Percentiles rank a stretch among this genome's conserved stretches.
Conservation (phyloP, 176 grass and related monocot genomes). For the Ananas comosus region DNA sequence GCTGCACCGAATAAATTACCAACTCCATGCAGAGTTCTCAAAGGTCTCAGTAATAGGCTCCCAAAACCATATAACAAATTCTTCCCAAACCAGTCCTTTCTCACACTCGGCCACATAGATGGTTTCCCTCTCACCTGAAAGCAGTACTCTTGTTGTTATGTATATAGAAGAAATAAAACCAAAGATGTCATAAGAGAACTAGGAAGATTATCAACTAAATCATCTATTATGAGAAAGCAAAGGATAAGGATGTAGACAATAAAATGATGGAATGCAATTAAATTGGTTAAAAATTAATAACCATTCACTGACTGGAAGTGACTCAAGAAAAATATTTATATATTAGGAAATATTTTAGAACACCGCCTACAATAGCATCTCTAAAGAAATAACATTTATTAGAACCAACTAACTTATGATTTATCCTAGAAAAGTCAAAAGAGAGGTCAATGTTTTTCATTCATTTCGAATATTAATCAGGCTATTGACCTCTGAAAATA, state of each 20-base stretch:
- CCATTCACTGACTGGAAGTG: too few species aligned
- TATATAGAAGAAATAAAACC: neutral
- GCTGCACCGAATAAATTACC: conserved; percentile 55
- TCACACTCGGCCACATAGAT: conserved; percentile 50
- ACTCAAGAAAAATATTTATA: too few species aligned
- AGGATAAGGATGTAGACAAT: too few species aligned
- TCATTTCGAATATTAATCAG: neutral
- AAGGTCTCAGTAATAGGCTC: conserved; percentile 51
- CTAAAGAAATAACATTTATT: neutral
- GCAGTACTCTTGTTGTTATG: neutral
- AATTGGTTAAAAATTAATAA: too few species aligned
- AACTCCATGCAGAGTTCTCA: conserved; percentile 74
- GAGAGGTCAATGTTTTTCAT: neutral
- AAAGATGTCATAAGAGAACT: neutral
- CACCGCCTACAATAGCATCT: neutral
- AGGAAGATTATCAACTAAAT: neutral
- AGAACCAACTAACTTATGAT: neutral
- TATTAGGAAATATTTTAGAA: too few species aligned
- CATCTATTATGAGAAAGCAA: too few species aligned
- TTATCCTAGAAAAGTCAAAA: neutral
- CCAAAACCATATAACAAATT: conserved; percentile 68
- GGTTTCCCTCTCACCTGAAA: conserved; percentile 61
- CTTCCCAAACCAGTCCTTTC: conserved; percentile 78
- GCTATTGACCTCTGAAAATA: neutral
- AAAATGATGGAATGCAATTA: too few species aligned